Percentiles rank a stretch among this genome's conserved stretches.
Evolutionary conservation across 2,329 filamentous ascomycete species (phyloP).

Genomic region (Colletotrichum camelliae): DNA sequence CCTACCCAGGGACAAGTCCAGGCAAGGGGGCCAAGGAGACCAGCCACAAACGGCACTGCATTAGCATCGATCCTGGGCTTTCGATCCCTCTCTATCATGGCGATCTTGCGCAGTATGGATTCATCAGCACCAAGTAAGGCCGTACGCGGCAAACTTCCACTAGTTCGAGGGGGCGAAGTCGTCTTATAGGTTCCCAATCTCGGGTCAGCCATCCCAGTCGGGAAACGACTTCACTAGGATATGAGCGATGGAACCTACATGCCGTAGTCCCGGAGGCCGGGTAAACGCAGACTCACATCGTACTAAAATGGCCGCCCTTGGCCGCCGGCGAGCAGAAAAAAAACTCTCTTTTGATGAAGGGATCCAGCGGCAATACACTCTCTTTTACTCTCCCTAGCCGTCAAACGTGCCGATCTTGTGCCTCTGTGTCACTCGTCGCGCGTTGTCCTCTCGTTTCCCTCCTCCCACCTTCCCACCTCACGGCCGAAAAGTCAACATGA

Average conservation of each 20-base stretch:
- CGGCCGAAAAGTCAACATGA: constrained; percentile 1
- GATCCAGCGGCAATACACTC: not conserved
- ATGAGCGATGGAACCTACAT: not conserved
- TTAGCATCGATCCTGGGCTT: not conserved
- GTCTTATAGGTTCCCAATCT: constrained; percentile 2
- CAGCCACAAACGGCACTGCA: not conserved
- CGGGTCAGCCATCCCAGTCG: not conserved
- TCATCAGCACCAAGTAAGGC: not conserved
- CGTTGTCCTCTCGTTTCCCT: not conserved
- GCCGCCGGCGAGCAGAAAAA: not conserved
- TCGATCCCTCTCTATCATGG: not conserved
- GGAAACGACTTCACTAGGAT: not conserved
- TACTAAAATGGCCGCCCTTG: constrained; percentile 11
- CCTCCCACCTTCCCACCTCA: not conserved
- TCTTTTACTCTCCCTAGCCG: not conserved
- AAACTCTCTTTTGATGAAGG: constrained; percentile 3
- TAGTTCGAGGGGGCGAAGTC: constrained; percentile 5
- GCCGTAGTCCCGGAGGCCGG: not conserved
- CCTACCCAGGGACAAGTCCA: not conserved
- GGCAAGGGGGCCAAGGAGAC: not conserved
- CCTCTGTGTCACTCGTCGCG: not conserved
- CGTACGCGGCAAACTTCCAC: not conserved
- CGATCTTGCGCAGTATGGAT: not conserved
- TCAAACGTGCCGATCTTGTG: constrained; percentile 5
- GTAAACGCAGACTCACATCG: not conserved